phyloP scores from a whole-genome alignment of 2,329 filamentous ascomycete genomes.

The Aspergillus unguis region DNA sequence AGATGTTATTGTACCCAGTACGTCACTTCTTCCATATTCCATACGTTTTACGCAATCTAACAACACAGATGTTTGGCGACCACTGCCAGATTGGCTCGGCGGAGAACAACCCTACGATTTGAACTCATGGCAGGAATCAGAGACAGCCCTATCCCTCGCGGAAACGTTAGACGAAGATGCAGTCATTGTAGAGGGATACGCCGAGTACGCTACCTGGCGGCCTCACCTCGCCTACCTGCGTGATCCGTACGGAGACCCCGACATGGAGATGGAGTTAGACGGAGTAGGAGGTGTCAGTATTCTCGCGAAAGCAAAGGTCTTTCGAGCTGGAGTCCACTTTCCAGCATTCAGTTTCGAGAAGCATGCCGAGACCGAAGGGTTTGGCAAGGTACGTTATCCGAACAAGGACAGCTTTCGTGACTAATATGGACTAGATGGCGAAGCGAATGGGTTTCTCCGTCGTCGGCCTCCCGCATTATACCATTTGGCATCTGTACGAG shows the following conservation, averaged over 20 bases:
- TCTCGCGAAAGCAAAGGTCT: constrained; percentile 90
- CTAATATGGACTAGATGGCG: constrained; percentile 67
- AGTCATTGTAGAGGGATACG: constrained; percentile 97
- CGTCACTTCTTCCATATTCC: constrained; percentile 43
- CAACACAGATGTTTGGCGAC: constrained; percentile 85
- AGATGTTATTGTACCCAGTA: constrained; percentile 97
- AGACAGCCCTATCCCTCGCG: constrained; percentile 87
- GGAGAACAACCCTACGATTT: constrained; percentile 97
- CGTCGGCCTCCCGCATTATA: constrained; percentile 93
- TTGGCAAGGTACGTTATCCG: constrained; percentile 72
- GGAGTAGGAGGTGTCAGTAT: constrained; percentile 97
- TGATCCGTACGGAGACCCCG: constrained; percentile 93
- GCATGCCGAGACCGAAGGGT: constrained; percentile 96
- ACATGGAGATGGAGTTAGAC: constrained; percentile 99
- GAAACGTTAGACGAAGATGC: constrained; percentile 96
- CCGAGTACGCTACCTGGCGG: constrained; percentile 97
- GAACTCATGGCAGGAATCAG: constrained; percentile 99
- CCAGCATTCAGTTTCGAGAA: constrained; percentile 98
- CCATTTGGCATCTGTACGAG: constrained; percentile 99
- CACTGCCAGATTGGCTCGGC: constrained; percentile 97
- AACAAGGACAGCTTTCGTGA: not conserved
- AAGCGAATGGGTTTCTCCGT: constrained; percentile 95
- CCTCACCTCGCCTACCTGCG: constrained; percentile 95
- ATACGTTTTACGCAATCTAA: constrained; percentile 17
- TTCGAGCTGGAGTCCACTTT: constrained; percentile 92